A percentile compares a stretch with the other conserved stretches of the same genome.
Conservation (phyloP, 495 filamentous ascomycete species). For the Chaetomium cochliodes region DNA sequence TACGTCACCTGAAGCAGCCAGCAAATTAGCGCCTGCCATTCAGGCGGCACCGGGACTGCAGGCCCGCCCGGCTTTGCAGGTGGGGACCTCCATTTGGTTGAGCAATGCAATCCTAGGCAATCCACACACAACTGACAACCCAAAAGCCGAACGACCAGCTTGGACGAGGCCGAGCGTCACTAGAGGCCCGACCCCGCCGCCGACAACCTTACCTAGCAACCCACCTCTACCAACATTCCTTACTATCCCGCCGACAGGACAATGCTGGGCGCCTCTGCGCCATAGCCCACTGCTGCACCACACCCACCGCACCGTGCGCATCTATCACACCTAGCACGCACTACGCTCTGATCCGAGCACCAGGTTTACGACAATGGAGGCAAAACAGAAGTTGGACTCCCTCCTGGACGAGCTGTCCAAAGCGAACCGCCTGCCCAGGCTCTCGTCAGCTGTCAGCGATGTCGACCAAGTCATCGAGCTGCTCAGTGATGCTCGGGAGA, state of each 20-base stretch:
- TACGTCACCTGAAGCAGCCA: constrained; percentile 2
- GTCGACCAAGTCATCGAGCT: constrained; percentile 77
- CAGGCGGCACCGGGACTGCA: not conserved
- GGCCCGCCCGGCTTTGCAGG: not conserved
- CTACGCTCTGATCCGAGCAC: not conserved
- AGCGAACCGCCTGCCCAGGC: constrained; percentile 66
- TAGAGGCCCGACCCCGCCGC: not conserved
- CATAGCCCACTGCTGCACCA: constrained; percentile 1
- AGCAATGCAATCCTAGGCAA: too few species aligned
- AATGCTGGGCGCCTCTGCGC: constrained; percentile 2
- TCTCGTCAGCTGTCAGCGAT: constrained; percentile 68
- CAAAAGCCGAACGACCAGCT: too few species aligned
- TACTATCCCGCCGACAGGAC: not conserved
- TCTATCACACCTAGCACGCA: too few species aligned
- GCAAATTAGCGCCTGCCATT: constrained; percentile 12
- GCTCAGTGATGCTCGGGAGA: constrained; percentile 67
- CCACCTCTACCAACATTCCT: not conserved
- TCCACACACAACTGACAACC: too few species aligned
- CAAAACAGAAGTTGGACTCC: constrained; percentile 24
- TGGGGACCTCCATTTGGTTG: too few species aligned
- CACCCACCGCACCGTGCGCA: not conserved
- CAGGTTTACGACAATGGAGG: constrained; percentile 13
- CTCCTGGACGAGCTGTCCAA: constrained; percentile 72
- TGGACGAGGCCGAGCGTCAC: too few species aligned
- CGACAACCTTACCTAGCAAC: not conserved